These are phyloP conservation scores for Poa pratensis DNA, from an alignment of 176 grass and related monocot genomes.

Conservation along the genomic window DNA sequence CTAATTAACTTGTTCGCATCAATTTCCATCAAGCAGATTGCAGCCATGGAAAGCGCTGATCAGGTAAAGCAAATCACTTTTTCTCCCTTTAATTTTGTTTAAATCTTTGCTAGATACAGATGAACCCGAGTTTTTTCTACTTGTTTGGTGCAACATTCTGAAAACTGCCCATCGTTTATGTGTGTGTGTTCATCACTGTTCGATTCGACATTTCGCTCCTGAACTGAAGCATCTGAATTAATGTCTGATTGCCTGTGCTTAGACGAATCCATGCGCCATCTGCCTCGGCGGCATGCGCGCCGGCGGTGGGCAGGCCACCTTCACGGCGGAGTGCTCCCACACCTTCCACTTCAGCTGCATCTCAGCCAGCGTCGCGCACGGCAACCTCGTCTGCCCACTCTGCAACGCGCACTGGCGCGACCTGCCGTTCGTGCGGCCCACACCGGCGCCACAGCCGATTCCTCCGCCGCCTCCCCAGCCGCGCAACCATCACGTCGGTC, in stretches of 20 bases:
- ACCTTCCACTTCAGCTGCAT: slow-evolving; percentile 82
- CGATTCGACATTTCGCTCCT: too few species aligned
- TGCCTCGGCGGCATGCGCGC: slow-evolving; percentile 53
- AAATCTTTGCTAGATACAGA: too few species aligned
- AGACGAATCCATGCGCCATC: slow-evolving; percentile 59
- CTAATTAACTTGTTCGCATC: neutral
- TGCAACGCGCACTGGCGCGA: slow-evolving; percentile 64
- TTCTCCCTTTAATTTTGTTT: neutral
- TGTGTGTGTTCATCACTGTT: neutral
- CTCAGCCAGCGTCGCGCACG: slow-evolving; percentile 51
- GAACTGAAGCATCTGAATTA: too few species aligned
- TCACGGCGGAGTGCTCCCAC: slow-evolving; percentile 77
- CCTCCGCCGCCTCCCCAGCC: neutral
- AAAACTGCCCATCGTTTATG: too few species aligned
- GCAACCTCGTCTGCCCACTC: slow-evolving; percentile 72
- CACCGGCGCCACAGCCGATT: neutral
- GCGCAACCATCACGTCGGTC: too few species aligned
- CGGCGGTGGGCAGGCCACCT: slow-evolving; percentile 53
- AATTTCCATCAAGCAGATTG: neutral
- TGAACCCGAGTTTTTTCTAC: too few species aligned
- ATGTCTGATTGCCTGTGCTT: neutral
- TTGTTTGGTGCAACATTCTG: too few species aligned
- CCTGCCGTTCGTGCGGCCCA: slow-evolving; percentile 42
- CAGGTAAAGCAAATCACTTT: neutral
- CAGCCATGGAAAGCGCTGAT: slow-evolving; percentile 9